Evolutionary conservation across 768 basidiomycete species (phyloP), one percentile per base, ranked within the genome.

Genomic region (Amanita subjunquillea): DNA sequence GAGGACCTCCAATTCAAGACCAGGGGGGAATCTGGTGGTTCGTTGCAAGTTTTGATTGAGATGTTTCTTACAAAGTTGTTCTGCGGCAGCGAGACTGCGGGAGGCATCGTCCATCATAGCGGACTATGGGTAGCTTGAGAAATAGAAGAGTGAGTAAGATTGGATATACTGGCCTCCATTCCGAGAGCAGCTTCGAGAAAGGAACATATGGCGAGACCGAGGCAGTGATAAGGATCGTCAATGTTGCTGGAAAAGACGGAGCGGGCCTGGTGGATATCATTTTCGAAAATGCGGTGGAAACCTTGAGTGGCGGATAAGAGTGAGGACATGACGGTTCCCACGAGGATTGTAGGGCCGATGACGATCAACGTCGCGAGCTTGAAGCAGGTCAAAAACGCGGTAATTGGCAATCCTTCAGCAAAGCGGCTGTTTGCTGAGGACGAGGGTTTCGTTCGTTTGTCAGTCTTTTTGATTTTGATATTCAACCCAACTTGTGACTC

Each of bases 181-280:
- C 86, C 85, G 12, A 90, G 67, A 1, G 83, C 85, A 0, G 87
- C 89, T 63, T 88, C 82, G 41, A 90, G 68, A 58, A 90, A 90
- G 0, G 79, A 77, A 54, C 82, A 83, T 0, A 83, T 80, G 13
- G 87, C 88, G 0, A 79, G 68, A 1, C 88, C 88, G 54, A 90
- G 71, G 17, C 78, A 70, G 63, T 91, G 87, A 59, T 87, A 85
- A 0, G 88, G 80, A 37, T 83, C 83, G 34, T 78, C 0, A 8
- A 4, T 72, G 7, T 66, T 62, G 12, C 61, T 59, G n/a, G 68
- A 56, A 62, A 88, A 83, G 37, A 72, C 67, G 9, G 67, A 59
- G 53, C 76, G 67, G 0, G 87, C 83, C 0, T 70, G 69, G 1
- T 58, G 67, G 53, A 90, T 70, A 52, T 88, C 77, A 59, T 89